phyloP scores from a whole-genome alignment of 768 basidiomycete genomes.

The Boletus coccyginus region DNA sequence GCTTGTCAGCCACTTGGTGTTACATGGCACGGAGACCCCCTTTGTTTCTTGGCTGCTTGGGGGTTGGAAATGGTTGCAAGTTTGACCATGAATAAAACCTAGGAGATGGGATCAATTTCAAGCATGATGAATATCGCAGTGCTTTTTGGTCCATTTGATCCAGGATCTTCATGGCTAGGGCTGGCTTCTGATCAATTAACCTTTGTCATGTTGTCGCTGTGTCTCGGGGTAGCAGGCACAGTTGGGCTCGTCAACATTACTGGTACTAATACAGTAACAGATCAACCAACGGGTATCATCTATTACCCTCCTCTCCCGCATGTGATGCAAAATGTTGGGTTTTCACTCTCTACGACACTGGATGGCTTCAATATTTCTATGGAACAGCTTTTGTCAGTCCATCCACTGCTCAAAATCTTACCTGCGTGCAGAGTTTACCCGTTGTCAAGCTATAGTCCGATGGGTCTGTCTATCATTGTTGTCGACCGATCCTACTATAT shows the following conservation, averaged over 20 bases:
- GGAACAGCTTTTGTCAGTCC: conserved; percentile 10
- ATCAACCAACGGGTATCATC: neutral
- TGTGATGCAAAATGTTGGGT: neutral
- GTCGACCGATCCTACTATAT: neutral
- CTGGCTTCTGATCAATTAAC: neutral
- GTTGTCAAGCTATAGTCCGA: neutral
- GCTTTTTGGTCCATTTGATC: too few species aligned
- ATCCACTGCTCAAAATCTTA: conserved; percentile 7
- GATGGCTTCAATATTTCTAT: conserved; percentile 16
- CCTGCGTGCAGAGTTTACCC: neutral
- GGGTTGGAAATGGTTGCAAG: too few species aligned
- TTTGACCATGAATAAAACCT: too few species aligned
- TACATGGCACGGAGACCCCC: conserved; percentile 6
- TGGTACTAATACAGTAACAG: neutral
- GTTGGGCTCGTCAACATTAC: conserved; percentile 13
- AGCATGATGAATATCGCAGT: too few species aligned
- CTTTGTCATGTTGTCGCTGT: conserved; percentile 2
- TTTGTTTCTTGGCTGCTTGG: too few species aligned
- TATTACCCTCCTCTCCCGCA: conserved; percentile 14
- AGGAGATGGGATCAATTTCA: too few species aligned
- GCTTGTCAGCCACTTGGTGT: conserved; percentile 4
- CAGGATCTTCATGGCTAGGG: neutral
- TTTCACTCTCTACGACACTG: conserved; percentile 1
- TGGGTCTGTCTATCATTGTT: conserved; percentile 2
- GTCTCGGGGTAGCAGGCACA: neutral